Percentiles rank a stretch among this genome's conserved stretches.
Conservation (phyloP, 2,329 filamentous ascomycete genomes). For the Neoascochyta sp. region DNA sequence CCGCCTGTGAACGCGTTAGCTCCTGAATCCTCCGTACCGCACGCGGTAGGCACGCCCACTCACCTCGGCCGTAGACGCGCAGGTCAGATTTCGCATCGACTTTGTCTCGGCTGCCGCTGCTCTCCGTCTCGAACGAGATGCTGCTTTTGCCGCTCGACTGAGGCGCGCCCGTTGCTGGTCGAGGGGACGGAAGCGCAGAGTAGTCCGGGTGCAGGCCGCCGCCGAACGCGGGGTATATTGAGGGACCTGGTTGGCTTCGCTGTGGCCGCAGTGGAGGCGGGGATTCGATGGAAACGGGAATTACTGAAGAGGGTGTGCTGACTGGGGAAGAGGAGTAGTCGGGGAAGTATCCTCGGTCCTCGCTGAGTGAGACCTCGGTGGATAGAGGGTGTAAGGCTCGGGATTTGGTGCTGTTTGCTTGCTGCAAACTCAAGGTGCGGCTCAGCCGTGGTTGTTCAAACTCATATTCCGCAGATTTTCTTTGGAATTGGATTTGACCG, state of each 20-base stretch:
- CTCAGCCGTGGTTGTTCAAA: slow-evolving; percentile 17
- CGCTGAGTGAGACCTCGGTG: slow-evolving; percentile 13
- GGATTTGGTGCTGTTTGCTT: slow-evolving; percentile 18
- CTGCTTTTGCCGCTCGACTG: slow-evolving; percentile 41
- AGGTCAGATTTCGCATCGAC: slow-evolving; percentile 49
- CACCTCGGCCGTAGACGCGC: slow-evolving; percentile 54
- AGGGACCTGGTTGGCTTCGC: slow-evolving; percentile 16
- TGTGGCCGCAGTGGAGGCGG: slow-evolving; percentile 21
- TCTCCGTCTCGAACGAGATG: slow-evolving; percentile 38
- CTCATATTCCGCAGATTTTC: slow-evolving; percentile 15
- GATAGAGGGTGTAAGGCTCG: slow-evolving; percentile 25
- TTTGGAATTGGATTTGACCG: slow-evolving; percentile 20
- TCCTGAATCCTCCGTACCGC: too few species aligned
- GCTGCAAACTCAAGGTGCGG: slow-evolving; percentile 27
- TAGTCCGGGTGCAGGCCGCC: slow-evolving; percentile 26
- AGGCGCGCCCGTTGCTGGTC: slow-evolving; percentile 4
- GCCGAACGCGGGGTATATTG: slow-evolving; percentile 22
- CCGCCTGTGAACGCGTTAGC: too few species aligned
- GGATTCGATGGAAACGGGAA: slow-evolving; percentile 12
- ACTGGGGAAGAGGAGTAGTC: slow-evolving; percentile 29
- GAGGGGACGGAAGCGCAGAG: slow-evolving; percentile 25
- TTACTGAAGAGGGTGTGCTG: slow-evolving; percentile 16
- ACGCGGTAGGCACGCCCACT: too few species aligned
- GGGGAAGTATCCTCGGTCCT: slow-evolving; percentile 28
- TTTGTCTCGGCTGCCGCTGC: slow-evolving; percentile 40